Evolutionary conservation across 306 rosid genomes (phyloP), one percentile per base, ranked within the genome.

Genomic region (Hylodesmum podocarpum): DNA sequence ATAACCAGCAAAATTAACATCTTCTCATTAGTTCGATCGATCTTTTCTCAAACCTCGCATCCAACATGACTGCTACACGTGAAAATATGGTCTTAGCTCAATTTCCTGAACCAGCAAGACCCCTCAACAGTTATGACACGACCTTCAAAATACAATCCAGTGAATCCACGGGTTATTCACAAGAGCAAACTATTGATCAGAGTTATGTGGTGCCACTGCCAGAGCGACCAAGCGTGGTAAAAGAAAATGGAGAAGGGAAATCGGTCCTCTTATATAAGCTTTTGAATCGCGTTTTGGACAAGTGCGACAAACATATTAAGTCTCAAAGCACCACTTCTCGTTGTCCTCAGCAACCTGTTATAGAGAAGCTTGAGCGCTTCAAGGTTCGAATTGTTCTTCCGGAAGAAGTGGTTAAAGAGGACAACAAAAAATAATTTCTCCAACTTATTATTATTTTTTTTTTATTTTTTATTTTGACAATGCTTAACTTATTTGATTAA

Each of bases 41-140:
- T 2, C 6, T 37, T 7, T 37, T 37, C 9, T 37, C 41, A 3
- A 10, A 6, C 14, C 46, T 40, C 46, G 3, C 46, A 1, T 40
- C 11, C 18, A 8, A 1, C 8, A 72, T 77, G 82, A 16, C 22
- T 72, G 18, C 59, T 0, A 2, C 44, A 36, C 33, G 57, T 21
- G 53, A 49, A 63, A 75, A 41, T 4, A 1, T 15, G 18, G 39
- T 15, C 13, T 15, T 33, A 12, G 77, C 64, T 66, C 65, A 82
- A 44, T 2, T 82, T 44, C 82, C 85, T 33, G 58, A 72, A 43
- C 79, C 82, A 1, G 40, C 22, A 7, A 71, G 82, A 65, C 82
- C 86, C 21, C 5, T 25, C 0, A 71, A 82, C 43, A 51, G 79
- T 34, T 71, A 82, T 8, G 71, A 70, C 34, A 25, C 10, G 10